Evolutionary conservation across 1,139 yeast species (phyloP).

Genomic region (Chernovozyma sophiae-reginae): DNA sequence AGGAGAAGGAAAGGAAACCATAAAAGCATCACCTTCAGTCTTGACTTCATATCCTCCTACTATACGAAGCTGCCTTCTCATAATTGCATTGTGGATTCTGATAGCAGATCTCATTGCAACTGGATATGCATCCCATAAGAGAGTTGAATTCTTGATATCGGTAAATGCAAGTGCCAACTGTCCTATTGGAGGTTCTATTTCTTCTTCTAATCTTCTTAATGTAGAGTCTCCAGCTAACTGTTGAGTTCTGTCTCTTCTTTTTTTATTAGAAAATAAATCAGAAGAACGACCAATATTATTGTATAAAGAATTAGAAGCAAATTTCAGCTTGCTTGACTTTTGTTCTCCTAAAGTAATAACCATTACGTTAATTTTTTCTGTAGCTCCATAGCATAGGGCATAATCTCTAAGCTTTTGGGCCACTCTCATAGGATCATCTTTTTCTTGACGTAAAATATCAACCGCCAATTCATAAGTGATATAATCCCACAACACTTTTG

Average conservation of each 20-base stretch:
- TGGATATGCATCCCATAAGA: slow-evolving; percentile 90
- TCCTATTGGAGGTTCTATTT: slow-evolving; percentile 93
- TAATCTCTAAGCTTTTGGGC: slow-evolving; percentile 92
- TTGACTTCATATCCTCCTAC: slow-evolving; percentile 98
- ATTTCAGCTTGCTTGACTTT: slow-evolving; percentile 24
- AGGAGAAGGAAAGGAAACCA: slow-evolving; percentile 97
- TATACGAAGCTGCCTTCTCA: slow-evolving; percentile 89
- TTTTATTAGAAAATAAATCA: slow-evolving; percentile 41
- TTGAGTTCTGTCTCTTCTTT: slow-evolving; percentile 50
- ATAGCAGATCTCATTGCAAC: slow-evolving; percentile 96
- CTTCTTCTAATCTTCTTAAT: slow-evolving; percentile 81
- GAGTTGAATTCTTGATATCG: slow-evolving; percentile 91
- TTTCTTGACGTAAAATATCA: slow-evolving; percentile 81
- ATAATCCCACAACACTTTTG: slow-evolving; percentile 80
- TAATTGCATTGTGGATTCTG: slow-evolving; percentile 85
- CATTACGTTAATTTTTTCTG: slow-evolving; percentile 78
- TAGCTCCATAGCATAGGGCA: slow-evolving; percentile 89
- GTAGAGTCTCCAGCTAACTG: slow-evolving; percentile 69
- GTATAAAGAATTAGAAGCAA: slow-evolving; percentile 26
- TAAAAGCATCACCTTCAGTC: slow-evolving; percentile 98
- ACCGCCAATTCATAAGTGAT: slow-evolving; percentile 83
- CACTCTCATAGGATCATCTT: slow-evolving; percentile 82
- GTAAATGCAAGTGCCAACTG: slow-evolving; percentile 94
- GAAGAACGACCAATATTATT: slow-evolving; percentile 33
- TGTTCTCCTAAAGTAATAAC: slow-evolving; percentile 63